phyloP scores from a whole-genome alignment of 495 filamentous ascomycete genomes.

The Hyaloscypha variabilis region DNA sequence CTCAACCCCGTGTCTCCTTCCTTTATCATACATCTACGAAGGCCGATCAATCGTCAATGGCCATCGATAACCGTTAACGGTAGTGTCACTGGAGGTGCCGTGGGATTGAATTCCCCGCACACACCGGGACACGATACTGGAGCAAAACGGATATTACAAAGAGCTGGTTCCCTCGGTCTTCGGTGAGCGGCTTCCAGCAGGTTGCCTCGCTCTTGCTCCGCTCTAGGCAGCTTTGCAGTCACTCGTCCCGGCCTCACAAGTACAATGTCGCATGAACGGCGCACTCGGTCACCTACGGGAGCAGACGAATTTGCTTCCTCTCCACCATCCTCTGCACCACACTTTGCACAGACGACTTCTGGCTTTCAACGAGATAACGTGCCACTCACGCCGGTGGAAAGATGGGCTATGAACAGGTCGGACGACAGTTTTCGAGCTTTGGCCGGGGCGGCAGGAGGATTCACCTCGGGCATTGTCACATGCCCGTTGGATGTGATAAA shows the following conservation, averaged over 20 bases:
- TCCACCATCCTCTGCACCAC: conserved; percentile 16
- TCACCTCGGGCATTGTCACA: conserved; percentile 90
- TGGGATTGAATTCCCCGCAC: conserved; percentile 58
- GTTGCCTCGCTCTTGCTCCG: conserved; percentile 11
- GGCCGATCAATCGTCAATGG: conserved; percentile 41
- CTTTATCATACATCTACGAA: not conserved
- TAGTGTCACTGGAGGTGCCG: conserved; percentile 39
- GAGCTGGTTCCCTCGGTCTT: conserved; percentile 16
- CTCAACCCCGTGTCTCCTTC: not conserved
- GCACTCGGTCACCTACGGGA: conserved; percentile 27
- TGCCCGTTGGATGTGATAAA: conserved; percentile 99
- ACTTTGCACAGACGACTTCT: conserved; percentile 18
- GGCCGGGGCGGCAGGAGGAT: conserved; percentile 83
- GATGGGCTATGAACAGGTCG: conserved; percentile 49
- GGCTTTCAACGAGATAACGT: conserved; percentile 23
- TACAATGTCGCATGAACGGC: conserved; percentile 37
- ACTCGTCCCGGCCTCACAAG: conserved; percentile 10
- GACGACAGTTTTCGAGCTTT: conserved; percentile 62
- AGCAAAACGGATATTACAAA: conserved; percentile 20
- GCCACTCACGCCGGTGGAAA: conserved; percentile 59
- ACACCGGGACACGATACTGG: conserved; percentile 43
- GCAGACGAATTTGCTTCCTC: conserved; percentile 23
- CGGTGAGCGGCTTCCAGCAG: conserved; percentile 15
- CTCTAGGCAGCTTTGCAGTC: conserved; percentile 4
- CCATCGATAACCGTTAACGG: conserved; percentile 47